phyloP scores from a whole-genome alignment of 306 rosid genomes.

The Citrullus colocynthis region DNA sequence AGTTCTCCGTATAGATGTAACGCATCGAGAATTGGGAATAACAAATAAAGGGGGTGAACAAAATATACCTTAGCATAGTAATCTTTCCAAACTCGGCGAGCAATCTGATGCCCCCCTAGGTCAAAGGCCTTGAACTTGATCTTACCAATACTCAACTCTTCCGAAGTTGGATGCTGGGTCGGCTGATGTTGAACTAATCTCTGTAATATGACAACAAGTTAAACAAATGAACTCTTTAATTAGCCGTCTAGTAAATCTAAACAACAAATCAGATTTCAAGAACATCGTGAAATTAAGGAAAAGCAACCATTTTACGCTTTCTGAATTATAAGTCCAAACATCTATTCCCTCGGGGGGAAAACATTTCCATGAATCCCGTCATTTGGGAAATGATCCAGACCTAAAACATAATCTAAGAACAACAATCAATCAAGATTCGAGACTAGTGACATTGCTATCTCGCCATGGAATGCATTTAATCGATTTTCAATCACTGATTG shows the following conservation, averaged over 20 bases:
- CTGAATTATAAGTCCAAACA: not conserved
- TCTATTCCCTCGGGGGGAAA: not conserved
- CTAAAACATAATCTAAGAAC: not conserved
- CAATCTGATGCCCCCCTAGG: conserved; percentile 73
- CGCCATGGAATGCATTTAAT: not conserved
- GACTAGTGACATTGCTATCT: not conserved
- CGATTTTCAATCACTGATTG: not conserved
- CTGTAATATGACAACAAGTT: conserved; percentile 27
- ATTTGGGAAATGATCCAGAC: not conserved
- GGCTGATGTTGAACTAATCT: conserved; percentile 81
- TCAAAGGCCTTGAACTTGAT: conserved; percentile 88
- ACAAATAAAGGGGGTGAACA: not conserved
- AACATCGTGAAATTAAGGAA: not conserved
- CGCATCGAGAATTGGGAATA: not conserved
- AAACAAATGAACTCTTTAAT: not conserved
- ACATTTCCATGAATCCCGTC: not conserved
- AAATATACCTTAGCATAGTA: conserved; percentile 63
- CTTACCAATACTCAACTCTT: conserved; percentile 73
- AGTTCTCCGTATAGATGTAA: not conserved
- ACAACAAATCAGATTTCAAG: not conserved
- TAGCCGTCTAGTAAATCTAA: not conserved
- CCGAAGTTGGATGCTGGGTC: conserved; percentile 71
- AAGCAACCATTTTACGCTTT: not conserved
- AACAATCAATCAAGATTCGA: not conserved
- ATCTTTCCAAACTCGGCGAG: conserved; percentile 82